Conservation (phyloP, 1,139 yeast genomes). For the Yamadazyma dushanensis region DNA sequence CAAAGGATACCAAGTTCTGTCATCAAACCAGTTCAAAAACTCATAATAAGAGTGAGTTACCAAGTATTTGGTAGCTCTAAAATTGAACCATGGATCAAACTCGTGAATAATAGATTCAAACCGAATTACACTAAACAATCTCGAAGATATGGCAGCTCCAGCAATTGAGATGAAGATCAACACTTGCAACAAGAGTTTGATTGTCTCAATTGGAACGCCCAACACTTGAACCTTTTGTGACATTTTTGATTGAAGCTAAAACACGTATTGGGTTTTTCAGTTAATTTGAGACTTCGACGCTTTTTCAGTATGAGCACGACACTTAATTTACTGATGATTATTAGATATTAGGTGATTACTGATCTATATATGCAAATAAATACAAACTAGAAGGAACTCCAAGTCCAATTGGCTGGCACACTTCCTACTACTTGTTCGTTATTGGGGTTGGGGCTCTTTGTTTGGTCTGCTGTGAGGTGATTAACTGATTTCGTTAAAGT, state of each 20-base stretch:
- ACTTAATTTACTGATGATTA: neutral
- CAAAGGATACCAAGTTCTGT: conserved; percentile 97
- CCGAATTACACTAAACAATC: conserved; percentile 77
- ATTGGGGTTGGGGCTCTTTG: neutral
- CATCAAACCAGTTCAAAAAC: conserved; percentile 97
- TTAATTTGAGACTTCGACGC: neutral
- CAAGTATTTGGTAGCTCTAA: conserved; percentile 88
- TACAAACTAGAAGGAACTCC: conserved; percentile 34
- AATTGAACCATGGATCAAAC: conserved; percentile 99
- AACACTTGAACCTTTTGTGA: conserved; percentile 1
- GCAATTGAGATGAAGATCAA: conserved; percentile 71
- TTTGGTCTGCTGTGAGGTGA: neutral
- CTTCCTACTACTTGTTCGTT: conserved; percentile 24
- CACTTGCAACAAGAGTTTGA: conserved; percentile 55
- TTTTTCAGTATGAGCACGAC: neutral
- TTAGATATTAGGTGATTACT: neutral
- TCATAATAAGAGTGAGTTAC: conserved; percentile 83
- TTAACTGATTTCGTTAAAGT: conserved; percentile 1
- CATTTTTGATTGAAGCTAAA: neutral
- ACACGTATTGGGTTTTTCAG: conserved; percentile 4
- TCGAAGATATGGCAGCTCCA: conserved; percentile 87
- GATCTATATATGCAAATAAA: too few relatives aligned
- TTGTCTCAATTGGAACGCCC: conserved; percentile 41
- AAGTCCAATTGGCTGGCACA: conserved; percentile 77
- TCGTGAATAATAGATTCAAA: conserved; percentile 98